A percentile compares a stretch with the other conserved stretches of the same genome.
Evolutionary conservation across 495 filamentous ascomycete species (phyloP).

Genomic region (Cryomyces minteri): DNA sequence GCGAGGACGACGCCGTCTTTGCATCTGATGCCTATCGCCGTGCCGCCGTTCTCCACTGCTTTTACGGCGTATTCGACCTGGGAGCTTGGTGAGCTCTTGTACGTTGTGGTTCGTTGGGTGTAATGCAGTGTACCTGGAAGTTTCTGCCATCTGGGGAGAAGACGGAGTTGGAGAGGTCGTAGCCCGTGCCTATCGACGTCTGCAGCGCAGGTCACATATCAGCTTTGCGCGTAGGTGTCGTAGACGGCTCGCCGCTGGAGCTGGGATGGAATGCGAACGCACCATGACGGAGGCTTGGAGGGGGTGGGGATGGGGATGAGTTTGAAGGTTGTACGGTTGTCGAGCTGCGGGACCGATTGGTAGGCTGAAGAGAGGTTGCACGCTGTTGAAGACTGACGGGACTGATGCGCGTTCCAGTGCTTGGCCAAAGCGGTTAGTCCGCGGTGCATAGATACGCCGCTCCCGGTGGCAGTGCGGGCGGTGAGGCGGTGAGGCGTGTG

Average conservation of each 20-base stretch:
- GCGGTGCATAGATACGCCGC: too few species aligned
- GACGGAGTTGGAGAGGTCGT: slow-evolving; percentile 97
- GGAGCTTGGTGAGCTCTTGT: neutral
- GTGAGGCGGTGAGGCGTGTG: too few species aligned
- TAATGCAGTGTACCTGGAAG: slow-evolving; percentile 47
- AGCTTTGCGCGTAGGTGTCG: too few species aligned
- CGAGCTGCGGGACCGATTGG: too few species aligned
- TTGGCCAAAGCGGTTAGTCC: too few species aligned
- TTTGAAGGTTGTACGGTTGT: too few species aligned
- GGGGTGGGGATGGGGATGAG: too few species aligned
- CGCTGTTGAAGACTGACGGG: too few species aligned
- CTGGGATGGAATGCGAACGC: neutral
- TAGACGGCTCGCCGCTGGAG: neutral
- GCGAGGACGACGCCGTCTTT: slow-evolving; percentile 94
- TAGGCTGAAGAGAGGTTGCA: too few species aligned
- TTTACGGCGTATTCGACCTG: slow-evolving; percentile 95
- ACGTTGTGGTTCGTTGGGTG: neutral
- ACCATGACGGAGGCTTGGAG: slow-evolving; percentile 9
- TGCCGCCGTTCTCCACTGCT: slow-evolving; percentile 96
- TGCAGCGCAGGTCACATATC: slow-evolving; percentile 15
- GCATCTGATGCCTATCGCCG: slow-evolving; percentile 88
- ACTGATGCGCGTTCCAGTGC: too few species aligned
- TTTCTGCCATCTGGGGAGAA: slow-evolving; percentile 98
- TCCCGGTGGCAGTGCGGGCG: too few species aligned
- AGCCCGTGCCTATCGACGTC: slow-evolving; percentile 99